Evolutionary conservation across 345 rosid species (phyloP), one percentile per base, ranked within the genome.

Genomic region (Populus alba): DNA sequence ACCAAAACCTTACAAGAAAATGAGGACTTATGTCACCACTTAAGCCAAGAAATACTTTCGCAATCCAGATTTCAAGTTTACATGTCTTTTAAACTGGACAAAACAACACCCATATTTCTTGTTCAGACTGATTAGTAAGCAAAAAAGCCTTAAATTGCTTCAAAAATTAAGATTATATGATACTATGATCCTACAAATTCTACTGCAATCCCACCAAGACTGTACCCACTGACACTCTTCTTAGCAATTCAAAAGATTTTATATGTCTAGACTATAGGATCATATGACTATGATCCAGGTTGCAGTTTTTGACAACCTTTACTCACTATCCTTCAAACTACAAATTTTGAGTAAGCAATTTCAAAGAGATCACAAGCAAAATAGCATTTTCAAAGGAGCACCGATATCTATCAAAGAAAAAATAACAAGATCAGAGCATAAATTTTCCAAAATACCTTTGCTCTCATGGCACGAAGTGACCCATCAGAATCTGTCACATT

Each of bases 401-500:
- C 25, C 31, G 2, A 43, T 15, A 70, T 22, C 15, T 72, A 47
- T 41, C 18, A 15, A 57, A 53, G 43, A 11, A 61, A 17, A 70
- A 59, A 45, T 7, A 18, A 77, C 43, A 62, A 67, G 16, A 43
- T 27, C 55, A 31, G 68, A 13, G 68, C n/a, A 18, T 67, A 9
- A 38, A 39, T 22, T 49, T 61, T n/a, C 59, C 15, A 29, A 53
- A 81, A 63, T 89, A 88, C 99, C 98, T 97, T 97, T 71, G 97
- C 87, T 82, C 92, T 92, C 95, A 97, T 85, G 74, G 93, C 93
- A 25, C 92, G 97, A 68, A 97, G 90, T 3, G 97, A 89, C 71
- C 97, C 98, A 82, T 97, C 98, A 49, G 96, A 77, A 81, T 94
- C 98, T 12, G 95, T 70, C 72, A 92, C 97, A 79, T 90, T 91